Evolutionary conservation across 2,329 filamentous ascomycete genomes (phyloP).

Genomic region (Botrytis tulipae): DNA sequence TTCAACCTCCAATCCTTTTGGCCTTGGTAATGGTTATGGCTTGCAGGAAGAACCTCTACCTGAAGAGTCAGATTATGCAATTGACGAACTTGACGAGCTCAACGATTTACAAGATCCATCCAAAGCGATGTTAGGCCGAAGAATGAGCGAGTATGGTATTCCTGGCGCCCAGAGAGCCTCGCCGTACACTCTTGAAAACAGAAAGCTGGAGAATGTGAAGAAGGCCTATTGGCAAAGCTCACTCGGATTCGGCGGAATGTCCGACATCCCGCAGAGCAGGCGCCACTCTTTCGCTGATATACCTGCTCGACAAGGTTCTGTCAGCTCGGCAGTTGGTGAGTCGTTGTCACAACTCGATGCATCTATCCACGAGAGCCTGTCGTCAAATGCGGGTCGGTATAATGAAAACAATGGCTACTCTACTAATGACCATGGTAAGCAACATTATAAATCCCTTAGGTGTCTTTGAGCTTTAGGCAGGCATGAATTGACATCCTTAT

Average conservation of each 20-base stretch:
- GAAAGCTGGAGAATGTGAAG: constrained; percentile 64
- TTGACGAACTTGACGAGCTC: constrained; percentile 67
- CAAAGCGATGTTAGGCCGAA: constrained; percentile 36
- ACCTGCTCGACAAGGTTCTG: constrained; percentile 61
- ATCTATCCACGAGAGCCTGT: constrained; percentile 33
- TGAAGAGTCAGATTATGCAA: constrained; percentile 69
- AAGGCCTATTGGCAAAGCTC: constrained; percentile 71
- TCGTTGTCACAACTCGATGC: constrained; percentile 42
- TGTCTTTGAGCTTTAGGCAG: not conserved
- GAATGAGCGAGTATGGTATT: constrained; percentile 41
- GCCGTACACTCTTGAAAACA: constrained; percentile 52
- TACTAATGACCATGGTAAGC: constrained; percentile 40
- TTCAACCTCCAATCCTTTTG: constrained; percentile 53
- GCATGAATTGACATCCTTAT: constrained; percentile 28
- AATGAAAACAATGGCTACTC: constrained; percentile 35
- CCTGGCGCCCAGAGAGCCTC: constrained; percentile 36
- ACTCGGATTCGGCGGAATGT: constrained; percentile 60
- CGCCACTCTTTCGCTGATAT: constrained; percentile 77
- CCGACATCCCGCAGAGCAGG: constrained; percentile 68
- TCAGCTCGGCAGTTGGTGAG: constrained; percentile 57
- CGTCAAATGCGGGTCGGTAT: constrained; percentile 36
- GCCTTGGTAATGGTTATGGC: constrained; percentile 56
- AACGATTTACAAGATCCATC: constrained; percentile 46
- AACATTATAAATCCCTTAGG: not conserved
- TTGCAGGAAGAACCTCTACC: constrained; percentile 59